Conservation (phyloP, 805 yeast species). For the Lipomyces kockii region DNA sequence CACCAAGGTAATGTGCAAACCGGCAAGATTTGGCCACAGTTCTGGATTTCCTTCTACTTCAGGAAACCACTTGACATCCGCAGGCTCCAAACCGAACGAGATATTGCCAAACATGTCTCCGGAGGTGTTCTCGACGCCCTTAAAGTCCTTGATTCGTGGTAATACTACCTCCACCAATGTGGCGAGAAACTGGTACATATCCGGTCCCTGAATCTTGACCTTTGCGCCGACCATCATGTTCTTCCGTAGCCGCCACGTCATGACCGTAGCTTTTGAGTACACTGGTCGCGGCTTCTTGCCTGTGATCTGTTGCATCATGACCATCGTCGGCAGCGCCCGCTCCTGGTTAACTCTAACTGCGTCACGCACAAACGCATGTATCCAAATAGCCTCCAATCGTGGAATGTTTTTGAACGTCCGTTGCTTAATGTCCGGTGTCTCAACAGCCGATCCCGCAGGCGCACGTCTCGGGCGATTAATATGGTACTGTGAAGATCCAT, state of each 20-base stretch:
- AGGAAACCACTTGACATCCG: conserved; percentile 82
- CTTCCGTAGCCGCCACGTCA: conserved; percentile 82
- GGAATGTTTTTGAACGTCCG: conserved; percentile 76
- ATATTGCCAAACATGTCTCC: conserved; percentile 90
- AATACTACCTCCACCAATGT: conserved; percentile 90
- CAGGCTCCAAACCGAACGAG: conserved; percentile 78
- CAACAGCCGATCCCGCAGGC: conserved; percentile 75
- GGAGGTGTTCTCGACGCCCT: conserved; percentile 71
- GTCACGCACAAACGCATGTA: conserved; percentile 77
- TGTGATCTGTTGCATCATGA: conserved; percentile 92
- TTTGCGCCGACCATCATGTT: conserved; percentile 94
- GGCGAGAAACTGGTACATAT: conserved; percentile 81
- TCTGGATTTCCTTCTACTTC: conserved; percentile 91
- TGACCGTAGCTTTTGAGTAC: conserved; percentile 76
- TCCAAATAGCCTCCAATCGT: conserved; percentile 62
- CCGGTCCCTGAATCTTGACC: conserved; percentile 73
- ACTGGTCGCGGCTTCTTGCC: conserved; percentile 79
- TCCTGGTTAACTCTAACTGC: conserved; percentile 70
- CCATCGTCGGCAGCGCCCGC: conserved; percentile 72
- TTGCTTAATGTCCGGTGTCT: conserved; percentile 74
- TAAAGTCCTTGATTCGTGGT: conserved; percentile 88
- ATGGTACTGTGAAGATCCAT: conserved; percentile 85
- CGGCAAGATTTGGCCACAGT: conserved; percentile 83
- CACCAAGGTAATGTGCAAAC: conserved; percentile 81
- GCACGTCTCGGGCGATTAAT: conserved; percentile 76